These are phyloP conservation scores for Mucor racemosus DNA, from an alignment of 371 early-diverging fungal species.

Conservation along the genomic window DNA sequence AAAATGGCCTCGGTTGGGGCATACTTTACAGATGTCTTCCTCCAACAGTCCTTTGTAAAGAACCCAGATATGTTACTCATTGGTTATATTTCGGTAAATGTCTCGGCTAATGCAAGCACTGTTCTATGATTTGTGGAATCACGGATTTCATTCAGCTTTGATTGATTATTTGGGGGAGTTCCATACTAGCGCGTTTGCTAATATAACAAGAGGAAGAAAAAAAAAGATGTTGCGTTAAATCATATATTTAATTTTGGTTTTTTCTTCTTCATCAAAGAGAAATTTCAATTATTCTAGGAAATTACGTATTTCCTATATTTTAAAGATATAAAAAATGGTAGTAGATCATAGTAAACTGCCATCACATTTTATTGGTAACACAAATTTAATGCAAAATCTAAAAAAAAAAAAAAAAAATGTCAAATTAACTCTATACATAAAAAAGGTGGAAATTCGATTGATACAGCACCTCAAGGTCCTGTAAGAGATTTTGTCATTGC, in stretches of 20 bases:
- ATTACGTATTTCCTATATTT: background rate
- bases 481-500: slow-evolving; percentile 79
- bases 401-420: too few species aligned
- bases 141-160: background rate
- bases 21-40: background rate
- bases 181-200: background rate
- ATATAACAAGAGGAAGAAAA: too few species aligned
- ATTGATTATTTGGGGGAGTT: background rate
- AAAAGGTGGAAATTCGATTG: slow-evolving; percentile 66
- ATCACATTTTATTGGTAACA: slow-evolving; percentile 14
- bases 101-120: background rate
- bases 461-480: slow-evolving; percentile 57
- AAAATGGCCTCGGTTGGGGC: background rate
- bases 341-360: slow-evolving; percentile 9
- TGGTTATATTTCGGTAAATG: background rate
- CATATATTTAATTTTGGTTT: background rate
- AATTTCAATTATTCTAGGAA: background rate
- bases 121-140: background rate
- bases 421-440: background rate
- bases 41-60: background rate
- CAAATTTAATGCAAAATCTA: background rate
- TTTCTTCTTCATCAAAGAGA: background rate
- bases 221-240: background rate
- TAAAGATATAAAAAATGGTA: background rate
- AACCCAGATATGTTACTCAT: background rate